Evolutionary conservation across 2,329 filamentous ascomycete genomes (phyloP).

Genomic region (Amesomyces nigricolor): DNA sequence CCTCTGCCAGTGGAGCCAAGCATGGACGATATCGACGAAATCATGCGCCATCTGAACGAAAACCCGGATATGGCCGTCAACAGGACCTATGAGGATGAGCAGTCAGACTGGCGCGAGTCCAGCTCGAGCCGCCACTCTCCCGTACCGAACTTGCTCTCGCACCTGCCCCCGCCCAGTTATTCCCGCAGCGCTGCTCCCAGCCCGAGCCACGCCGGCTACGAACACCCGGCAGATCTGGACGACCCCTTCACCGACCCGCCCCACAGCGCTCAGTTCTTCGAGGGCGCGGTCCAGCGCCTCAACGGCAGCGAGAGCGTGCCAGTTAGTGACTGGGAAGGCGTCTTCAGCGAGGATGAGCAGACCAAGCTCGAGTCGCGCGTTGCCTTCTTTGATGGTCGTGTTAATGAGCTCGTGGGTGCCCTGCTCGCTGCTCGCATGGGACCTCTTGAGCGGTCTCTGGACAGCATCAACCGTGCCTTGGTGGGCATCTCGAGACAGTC

Average conservation of each 20-base stretch:
- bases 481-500: constrained; percentile 50
- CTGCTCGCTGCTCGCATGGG: constrained; percentile 70
- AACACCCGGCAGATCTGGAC: constrained; percentile 37
- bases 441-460: constrained; percentile 75
- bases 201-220: constrained; percentile 52
- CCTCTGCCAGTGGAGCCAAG: constrained; percentile 35
- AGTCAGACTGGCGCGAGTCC: constrained; percentile 41
- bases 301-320: constrained; percentile 59
- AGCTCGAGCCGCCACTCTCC: constrained; percentile 38
- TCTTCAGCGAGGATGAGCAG: constrained; percentile 76
- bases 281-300: constrained; percentile 56
- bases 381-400: constrained; percentile 84
- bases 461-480: constrained; percentile 67
- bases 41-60: constrained; percentile 81
- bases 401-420: constrained; percentile 77
- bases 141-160: constrained; percentile 44
- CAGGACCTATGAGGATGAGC: constrained; percentile 42
- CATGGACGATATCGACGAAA: constrained; percentile 83
- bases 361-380: constrained; percentile 75
- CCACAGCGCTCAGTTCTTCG: constrained; percentile 43
- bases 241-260: constrained; percentile 57
- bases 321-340: constrained; percentile 87
- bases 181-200: constrained; percentile 67
- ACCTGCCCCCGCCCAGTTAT: constrained; percentile 41
- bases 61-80: constrained; percentile 72